These are phyloP conservation scores for Protea cynaroides DNA, from an alignment of 164 flowering plant species.

Conservation along the genomic window DNA sequence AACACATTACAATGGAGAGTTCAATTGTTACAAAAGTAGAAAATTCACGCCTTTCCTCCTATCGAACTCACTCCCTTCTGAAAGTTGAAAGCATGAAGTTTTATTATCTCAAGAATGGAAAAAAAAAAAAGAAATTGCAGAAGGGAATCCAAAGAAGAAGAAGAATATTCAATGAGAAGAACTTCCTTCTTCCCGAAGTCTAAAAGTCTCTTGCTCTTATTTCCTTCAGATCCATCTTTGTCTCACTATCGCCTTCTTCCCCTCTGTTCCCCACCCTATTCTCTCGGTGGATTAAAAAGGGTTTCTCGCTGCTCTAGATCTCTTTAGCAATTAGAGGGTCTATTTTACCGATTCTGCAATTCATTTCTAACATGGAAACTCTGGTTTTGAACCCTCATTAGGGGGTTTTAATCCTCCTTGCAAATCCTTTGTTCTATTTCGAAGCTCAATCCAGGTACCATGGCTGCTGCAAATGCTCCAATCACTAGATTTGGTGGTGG, in stretches of 20 bases:
- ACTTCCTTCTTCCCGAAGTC: no score
- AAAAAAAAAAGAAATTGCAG: no score
- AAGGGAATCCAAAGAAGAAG: no score
- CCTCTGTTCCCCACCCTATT: background rate
- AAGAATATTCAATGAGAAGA: no score
- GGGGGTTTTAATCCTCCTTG: constrained; percentile 11
- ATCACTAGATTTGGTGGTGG: no score
- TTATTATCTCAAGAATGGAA: no score
- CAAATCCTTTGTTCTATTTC: constrained; percentile 17
- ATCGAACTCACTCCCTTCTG: no score
- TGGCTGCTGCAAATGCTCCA: constrained; percentile 99
- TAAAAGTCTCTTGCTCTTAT: background rate
- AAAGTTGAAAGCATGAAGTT: no score
- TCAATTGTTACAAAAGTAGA: no score
- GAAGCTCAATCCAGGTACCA: constrained; percentile 41
- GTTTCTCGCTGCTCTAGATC: constrained; percentile 32
- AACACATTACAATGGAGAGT: no score
- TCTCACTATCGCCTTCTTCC: background rate
- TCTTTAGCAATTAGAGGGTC: constrained; percentile 21
- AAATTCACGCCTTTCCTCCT: no score
- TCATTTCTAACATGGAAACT: background rate
- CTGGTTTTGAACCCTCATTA: constrained; percentile 5
- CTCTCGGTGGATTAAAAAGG: no score
- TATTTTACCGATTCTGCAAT: background rate
- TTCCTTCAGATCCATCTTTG: background rate